Conservation (phyloP, 306 rosid genomes). For the Sechiopsis laciniata region DNA sequence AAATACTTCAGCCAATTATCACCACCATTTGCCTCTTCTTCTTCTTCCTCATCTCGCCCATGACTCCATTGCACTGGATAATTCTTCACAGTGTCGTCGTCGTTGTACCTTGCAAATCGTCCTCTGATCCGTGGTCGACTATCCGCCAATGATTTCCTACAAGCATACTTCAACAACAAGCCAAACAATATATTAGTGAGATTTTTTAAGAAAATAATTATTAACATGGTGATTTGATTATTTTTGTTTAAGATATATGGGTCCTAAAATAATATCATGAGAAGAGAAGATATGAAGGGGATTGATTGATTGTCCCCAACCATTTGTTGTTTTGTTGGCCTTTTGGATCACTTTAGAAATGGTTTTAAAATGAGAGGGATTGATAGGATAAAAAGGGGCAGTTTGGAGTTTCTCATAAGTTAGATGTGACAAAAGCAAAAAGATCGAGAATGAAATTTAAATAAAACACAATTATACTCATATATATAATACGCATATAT, state of each 20-base stretch:
- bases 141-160: slow-evolving; percentile 88
- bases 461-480: background rate
- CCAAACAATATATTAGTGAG: background rate
- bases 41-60: slow-evolving; percentile 46
- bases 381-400: background rate
- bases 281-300: background rate
- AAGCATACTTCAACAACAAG: slow-evolving; percentile 51
- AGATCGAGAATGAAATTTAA: background rate
- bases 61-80: slow-evolving; percentile 46
- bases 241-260: background rate
- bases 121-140: slow-evolving; percentile 90
- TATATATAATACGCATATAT: too few species aligned
- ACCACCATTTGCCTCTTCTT: slow-evolving; percentile 28
- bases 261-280: background rate
- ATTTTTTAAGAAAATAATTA: background rate
- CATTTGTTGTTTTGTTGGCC: background rate
- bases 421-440: slow-evolving; percentile 14
- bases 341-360: background rate
- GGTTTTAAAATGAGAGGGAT: background rate
- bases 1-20: slow-evolving; percentile 61
- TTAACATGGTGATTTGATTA: background rate
- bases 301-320: background rate
- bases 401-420: background rate
- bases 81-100: slow-evolving; percentile 53
- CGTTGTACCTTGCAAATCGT: slow-evolving; percentile 63